phyloP scores from a whole-genome alignment of 1,139 yeast genomes.

The Saccharomyces hybrid region DNA sequence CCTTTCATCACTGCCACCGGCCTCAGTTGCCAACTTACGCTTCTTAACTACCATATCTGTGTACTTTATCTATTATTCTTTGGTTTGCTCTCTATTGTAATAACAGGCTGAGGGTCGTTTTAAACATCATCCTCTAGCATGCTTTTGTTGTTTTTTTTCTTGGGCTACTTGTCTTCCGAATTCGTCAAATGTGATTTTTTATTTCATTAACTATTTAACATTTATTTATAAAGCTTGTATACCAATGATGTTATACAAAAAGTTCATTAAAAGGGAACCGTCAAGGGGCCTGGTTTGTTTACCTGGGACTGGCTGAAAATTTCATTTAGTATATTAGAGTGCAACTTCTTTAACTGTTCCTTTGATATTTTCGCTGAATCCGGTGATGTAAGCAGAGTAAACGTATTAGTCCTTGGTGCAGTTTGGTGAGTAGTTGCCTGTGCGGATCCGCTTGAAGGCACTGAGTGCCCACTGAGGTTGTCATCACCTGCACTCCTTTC shows the following conservation, averaged over 20 bases:
- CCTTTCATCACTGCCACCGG: constrained; percentile 6
- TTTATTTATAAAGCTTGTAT: not conserved
- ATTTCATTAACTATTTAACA: not conserved
- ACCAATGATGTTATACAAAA: not conserved
- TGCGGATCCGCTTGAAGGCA: not conserved
- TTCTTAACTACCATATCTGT: constrained; percentile 24
- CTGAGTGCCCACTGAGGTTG: not conserved
- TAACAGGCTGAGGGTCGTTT: not conserved
- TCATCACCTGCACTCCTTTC: not conserved
- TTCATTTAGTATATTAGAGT: constrained; percentile 1
- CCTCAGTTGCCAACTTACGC: constrained; percentile 18
- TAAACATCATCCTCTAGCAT: not conserved
- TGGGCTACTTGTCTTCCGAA: not conserved
- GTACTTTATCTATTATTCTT: not conserved
- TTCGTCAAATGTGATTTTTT: not conserved
- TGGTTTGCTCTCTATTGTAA: not conserved
- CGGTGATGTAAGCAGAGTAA: not conserved
- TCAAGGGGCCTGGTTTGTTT: constrained; percentile 3
- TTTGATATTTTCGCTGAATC: not conserved
- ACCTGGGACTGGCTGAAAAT: constrained; percentile 1
- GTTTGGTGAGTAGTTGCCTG: not conserved
- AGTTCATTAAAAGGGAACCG: constrained; percentile 5
- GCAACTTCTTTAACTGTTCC: not conserved
- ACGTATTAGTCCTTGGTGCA: not conserved
- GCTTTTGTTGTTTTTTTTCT: not conserved